Conservation (phyloP, 768 basidiomycete species). For the Mycena olivaceomarginata region DNA sequence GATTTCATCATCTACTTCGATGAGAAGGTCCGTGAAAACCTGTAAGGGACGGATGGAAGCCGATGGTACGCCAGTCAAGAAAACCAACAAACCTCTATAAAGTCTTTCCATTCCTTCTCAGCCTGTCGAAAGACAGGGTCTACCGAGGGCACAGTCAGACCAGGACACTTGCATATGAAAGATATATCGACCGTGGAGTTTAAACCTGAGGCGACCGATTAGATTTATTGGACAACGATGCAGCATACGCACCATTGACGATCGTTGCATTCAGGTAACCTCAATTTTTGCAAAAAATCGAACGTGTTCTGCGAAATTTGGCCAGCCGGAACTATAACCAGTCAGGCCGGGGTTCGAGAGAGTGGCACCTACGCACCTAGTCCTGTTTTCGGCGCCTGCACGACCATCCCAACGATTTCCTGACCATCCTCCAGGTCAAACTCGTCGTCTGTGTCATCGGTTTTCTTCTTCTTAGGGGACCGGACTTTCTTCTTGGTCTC, state of each 20-base stretch:
- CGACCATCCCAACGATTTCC: conserved; percentile 83
- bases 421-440: conserved; percentile 77
- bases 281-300: conserved; percentile 82
- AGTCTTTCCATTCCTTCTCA: conserved; percentile 93
- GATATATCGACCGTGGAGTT: conserved; percentile 75
- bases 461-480: conserved; percentile 51
- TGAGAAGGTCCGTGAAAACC: conserved; percentile 77
- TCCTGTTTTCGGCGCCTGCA: conserved; percentile 90
- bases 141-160: conserved; percentile 48
- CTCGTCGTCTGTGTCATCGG: conserved; percentile 63
- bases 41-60: not conserved
- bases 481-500: conserved; percentile 51
- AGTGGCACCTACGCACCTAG: conserved; percentile 68
- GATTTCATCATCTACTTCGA: conserved; percentile 87
- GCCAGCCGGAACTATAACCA: conserved; percentile 82
- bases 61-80: not conserved
- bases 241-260: conserved; percentile 78
- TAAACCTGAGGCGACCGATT: conserved; percentile 77
- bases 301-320: conserved; percentile 92
- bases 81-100: conserved; percentile 48
- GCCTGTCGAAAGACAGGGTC: conserved; percentile 89
- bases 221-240: not conserved
- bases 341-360: not conserved
- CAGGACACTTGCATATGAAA: conserved; percentile 15
- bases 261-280: conserved; percentile 88